These are phyloP conservation scores for Triangularia setosa DNA, from an alignment of 2,329 filamentous ascomycete genomes.

Conservation along the genomic window DNA sequence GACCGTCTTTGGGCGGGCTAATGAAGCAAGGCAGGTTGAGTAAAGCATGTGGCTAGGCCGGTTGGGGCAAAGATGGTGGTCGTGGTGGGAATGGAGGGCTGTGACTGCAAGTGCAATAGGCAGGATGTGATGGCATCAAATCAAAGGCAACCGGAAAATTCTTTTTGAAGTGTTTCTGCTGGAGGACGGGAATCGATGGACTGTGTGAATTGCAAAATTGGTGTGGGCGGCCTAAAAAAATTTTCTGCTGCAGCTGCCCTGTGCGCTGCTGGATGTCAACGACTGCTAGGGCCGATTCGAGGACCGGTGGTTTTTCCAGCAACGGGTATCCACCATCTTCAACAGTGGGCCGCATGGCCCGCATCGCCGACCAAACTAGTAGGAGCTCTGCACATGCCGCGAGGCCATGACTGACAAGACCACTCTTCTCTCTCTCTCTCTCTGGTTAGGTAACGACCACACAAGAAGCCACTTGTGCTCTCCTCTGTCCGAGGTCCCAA, in stretches of 20 bases:
- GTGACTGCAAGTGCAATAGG: neutral
- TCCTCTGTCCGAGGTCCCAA: constrained; percentile 9
- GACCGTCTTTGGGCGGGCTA: constrained; percentile 16
- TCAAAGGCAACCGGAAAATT: constrained; percentile 11
- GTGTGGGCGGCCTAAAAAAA: constrained; percentile 19
- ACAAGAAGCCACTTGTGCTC: neutral
- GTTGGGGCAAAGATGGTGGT: constrained; percentile 6
- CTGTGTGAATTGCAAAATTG: constrained; percentile 8
- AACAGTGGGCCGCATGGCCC: neutral
- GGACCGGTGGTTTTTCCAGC: constrained; percentile 4
- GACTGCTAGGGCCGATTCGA: constrained; percentile 12
- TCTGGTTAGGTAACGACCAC: constrained; percentile 10
- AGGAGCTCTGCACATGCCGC: constrained; percentile 8
- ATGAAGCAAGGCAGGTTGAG: constrained; percentile 6
- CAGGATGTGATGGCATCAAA: neutral
- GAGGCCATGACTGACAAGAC: neutral
- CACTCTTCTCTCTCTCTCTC: neutral
- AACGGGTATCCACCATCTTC: neutral
- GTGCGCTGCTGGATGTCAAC: neutral
- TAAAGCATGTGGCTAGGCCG: neutral
- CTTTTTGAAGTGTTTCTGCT: constrained; percentile 12
- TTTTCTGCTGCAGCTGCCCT: constrained; percentile 13
- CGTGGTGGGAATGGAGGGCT: neutral
- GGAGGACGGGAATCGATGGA: neutral
- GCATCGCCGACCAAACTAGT: neutral